Evolutionary conservation across 805 yeast species (phyloP), one percentile per base, ranked within the genome.

Genomic region (Cyberlindnera amylophila): DNA sequence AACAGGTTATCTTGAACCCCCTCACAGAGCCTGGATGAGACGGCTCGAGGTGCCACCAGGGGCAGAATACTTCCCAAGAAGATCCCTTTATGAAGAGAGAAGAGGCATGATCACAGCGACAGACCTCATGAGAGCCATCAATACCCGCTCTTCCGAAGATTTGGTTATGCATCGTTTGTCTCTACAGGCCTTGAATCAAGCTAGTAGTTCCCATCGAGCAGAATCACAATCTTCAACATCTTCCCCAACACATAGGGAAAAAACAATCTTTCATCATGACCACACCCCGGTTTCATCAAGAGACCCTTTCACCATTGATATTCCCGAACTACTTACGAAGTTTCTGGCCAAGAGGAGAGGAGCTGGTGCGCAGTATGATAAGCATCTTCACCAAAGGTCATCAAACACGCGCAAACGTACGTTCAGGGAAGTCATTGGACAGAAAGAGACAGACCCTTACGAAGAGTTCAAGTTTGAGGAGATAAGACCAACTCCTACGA

Each of bases 331-430:
- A 43, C 41, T 2, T 6, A 14, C 3, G n/a, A n/a, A n/a, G n/a
- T 43, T 48, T 29, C 6, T 48, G 11, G n/a, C 33, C 11, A 26
- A 43, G 14, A 37, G 50, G 39, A 14, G 49, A 12, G 42, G 37
- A 17, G 21, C 13, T 8, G 52, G 47, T n/a, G 33, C 24, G 7
- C 31, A 23, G 5, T 30, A 39, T n/a, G 45, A 49, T 16, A 21
- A 38, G 19, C 11, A 36, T 12, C 18, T 23, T 27, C 28, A 14
- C 15, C 36, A 28, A 15, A 42, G 30, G 27, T 4, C 18, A 4
- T 18, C 12, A 3, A 34, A 36, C 36, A 30, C 32, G 16, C 47
- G 32, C 23, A 53, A 52, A 40, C 43, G 55, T 32, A 45, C 45
- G 5, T 51, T 44, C 33, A 34, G 38, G 19, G 52, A 52, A 8